phyloP scores from a whole-genome alignment of 2,329 filamentous ascomycete species.

The Pyrenochaeta sp. region DNA sequence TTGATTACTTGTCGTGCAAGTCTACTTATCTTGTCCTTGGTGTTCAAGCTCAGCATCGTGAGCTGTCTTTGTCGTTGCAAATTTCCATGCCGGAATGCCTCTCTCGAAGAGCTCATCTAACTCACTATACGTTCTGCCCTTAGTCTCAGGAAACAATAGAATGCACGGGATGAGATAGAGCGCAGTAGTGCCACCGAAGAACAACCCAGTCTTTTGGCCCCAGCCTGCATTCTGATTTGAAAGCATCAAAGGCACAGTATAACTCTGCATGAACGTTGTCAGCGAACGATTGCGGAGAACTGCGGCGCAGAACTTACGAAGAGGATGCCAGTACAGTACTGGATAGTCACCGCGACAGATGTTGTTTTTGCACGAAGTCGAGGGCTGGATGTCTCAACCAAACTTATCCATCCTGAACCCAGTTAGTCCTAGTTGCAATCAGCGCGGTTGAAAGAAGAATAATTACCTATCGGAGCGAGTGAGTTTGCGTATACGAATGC shows the following conservation, averaged over 20 bases:
- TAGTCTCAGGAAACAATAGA: conserved; percentile 7
- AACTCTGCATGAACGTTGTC: background rate
- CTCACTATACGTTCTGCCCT: conserved; percentile 4
- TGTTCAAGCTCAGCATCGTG: conserved; percentile 2
- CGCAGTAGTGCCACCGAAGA: conserved; percentile 5
- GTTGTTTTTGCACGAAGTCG: conserved; percentile 10
- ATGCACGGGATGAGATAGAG: conserved; percentile 6
- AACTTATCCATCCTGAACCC: conserved; percentile 6
- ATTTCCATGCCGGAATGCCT: conserved; percentile 6
- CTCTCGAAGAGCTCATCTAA: conserved; percentile 7
- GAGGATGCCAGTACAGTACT: conserved; percentile 8
- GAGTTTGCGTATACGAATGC: conserved; percentile 12
- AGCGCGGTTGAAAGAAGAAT: background rate
- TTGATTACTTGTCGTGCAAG: too few species aligned
- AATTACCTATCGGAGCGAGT: conserved; percentile 9
- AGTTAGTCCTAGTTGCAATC: background rate
- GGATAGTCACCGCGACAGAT: conserved; percentile 8
- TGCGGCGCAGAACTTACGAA: background rate
- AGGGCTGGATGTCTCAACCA: conserved; percentile 8
- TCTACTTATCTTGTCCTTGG: background rate
- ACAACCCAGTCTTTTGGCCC: conserved; percentile 8
- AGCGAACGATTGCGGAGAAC: too few species aligned
- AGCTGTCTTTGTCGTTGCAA: conserved; percentile 2
- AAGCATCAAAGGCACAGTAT: conserved; percentile 11
- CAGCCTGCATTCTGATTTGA: conserved; percentile 9